Evolutionary conservation across 2,329 filamentous ascomycete genomes (phyloP).

Genomic region (Colletotrichum brevisporum): DNA sequence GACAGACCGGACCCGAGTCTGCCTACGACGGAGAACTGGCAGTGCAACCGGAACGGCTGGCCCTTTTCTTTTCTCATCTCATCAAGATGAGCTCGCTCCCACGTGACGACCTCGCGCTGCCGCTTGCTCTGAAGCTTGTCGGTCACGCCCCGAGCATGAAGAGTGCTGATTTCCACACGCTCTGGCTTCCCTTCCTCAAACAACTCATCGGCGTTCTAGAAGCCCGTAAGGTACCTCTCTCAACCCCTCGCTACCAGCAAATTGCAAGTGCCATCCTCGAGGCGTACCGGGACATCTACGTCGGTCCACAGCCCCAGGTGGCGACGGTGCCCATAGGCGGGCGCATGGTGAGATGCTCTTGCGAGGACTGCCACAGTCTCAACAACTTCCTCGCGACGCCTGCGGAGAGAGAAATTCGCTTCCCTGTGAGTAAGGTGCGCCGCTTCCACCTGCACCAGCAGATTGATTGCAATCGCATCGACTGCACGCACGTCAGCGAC

Average conservation of each 20-base stretch:
- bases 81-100: conserved; percentile 36
- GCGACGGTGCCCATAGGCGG: not conserved
- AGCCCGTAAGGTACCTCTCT: conserved; percentile 28
- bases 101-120: conserved; percentile 38
- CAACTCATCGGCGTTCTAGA: conserved; percentile 41
- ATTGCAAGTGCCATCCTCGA: conserved; percentile 45
- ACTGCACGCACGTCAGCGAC: conserved; percentile 44
- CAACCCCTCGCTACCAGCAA: conserved; percentile 41
- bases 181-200: conserved; percentile 51
- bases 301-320: conserved; percentile 42
- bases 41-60: not conserved
- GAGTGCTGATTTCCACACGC: conserved; percentile 37
- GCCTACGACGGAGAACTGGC: too few relatives aligned
- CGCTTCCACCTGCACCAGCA: conserved; percentile 44
- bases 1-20: too few relatives aligned
- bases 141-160: conserved; percentile 39
- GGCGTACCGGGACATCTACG: conserved; percentile 43
- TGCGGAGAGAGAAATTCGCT: conserved; percentile 9
- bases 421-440: conserved; percentile 39
- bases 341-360: conserved; percentile 41
- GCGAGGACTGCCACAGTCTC: conserved; percentile 47
- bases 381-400: conserved; percentile 44
- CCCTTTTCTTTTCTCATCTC: conserved; percentile 13
- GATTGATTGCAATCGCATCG: conserved; percentile 35
- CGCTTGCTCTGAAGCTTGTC: conserved; percentile 43